Conservation (phyloP, 2,329 filamentous ascomycete species). For the Paraconiothyrium brasiliense region DNA sequence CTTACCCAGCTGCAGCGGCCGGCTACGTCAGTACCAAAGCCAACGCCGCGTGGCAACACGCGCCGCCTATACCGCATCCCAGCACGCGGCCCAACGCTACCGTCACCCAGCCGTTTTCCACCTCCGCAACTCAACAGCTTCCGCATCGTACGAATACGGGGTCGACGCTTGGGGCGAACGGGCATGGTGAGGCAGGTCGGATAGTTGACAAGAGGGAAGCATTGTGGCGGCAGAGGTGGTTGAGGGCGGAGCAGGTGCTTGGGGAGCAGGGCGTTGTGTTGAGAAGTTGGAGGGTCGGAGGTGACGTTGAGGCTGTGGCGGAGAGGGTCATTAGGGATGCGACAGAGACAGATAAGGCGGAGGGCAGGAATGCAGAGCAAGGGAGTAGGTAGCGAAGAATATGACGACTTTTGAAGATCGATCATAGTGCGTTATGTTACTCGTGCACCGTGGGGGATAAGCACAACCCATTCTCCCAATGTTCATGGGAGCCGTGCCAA, state of each 20-base stretch:
- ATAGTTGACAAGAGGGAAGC: slow-evolving; percentile 73
- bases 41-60: slow-evolving; percentile 45
- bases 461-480: too few species aligned
- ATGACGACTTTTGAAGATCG: background rate
- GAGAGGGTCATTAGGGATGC: slow-evolving; percentile 69
- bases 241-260: slow-evolving; percentile 70
- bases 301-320: slow-evolving; percentile 74
- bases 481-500: too few species aligned
- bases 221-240: slow-evolving; percentile 75
- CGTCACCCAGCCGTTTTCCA: slow-evolving; percentile 39
- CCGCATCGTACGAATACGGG: slow-evolving; percentile 38
- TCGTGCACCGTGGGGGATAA: too few species aligned
- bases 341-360: slow-evolving; percentile 48
- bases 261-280: slow-evolving; percentile 72
- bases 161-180: slow-evolving; percentile 34
- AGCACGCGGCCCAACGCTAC: slow-evolving; percentile 33
- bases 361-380: slow-evolving; percentile 16
- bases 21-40: slow-evolving; percentile 51
- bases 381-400: slow-evolving; percentile 3
- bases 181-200: slow-evolving; percentile 30
- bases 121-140: slow-evolving; percentile 29
- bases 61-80: slow-evolving; percentile 40
- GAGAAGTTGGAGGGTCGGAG: slow-evolving; percentile 76
- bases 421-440: too few species aligned
- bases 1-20: slow-evolving; percentile 50